A percentile compares a stretch with the other conserved stretches of the same genome.
phyloP scores from a whole-genome alignment of 805 yeast species.

The Tetrapisispora phaffii region DNA sequence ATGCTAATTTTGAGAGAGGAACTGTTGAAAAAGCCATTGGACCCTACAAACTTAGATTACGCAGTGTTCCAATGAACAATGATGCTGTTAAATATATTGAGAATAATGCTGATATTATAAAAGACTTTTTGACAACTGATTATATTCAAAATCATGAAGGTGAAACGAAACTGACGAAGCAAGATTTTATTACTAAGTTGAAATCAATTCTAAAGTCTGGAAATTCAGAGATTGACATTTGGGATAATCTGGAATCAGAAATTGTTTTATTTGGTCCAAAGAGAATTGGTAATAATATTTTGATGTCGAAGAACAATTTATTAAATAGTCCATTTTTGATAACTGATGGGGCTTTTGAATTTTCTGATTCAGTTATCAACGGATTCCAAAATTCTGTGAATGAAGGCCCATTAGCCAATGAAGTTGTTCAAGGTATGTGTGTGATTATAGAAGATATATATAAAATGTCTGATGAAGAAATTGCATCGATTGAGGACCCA shows the following conservation, averaged over 20 bases:
- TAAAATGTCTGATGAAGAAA: conserved; percentile 24
- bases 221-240: conserved; percentile 17
- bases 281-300: conserved; percentile 62
- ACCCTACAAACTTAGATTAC: conserved; percentile 34
- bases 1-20: conserved; percentile 41
- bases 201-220: conserved; percentile 23
- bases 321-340: conserved; percentile 30
- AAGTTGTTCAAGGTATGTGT: conserved; percentile 76
- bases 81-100: conserved; percentile 40
- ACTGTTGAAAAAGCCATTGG: conserved; percentile 43
- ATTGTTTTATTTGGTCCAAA: conserved; percentile 70
- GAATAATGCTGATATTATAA: conserved; percentile 37
- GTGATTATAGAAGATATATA: conserved; percentile 39
- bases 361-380: conserved; percentile 56
- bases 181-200: conserved; percentile 28
- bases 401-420: conserved; percentile 84
- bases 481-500: conserved; percentile 14
- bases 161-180: not conserved
- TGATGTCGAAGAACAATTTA: conserved; percentile 35
- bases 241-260: conserved; percentile 29
- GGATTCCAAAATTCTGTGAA: conserved; percentile 78
- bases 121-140: conserved; percentile 15
- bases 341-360: conserved; percentile 26
- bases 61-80: conserved; percentile 46
- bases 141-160: conserved; percentile 10